These are phyloP conservation scores for Ramalina intermedia DNA, from an alignment of 495 filamentous ascomycete genomes.

Conservation along the genomic window DNA sequence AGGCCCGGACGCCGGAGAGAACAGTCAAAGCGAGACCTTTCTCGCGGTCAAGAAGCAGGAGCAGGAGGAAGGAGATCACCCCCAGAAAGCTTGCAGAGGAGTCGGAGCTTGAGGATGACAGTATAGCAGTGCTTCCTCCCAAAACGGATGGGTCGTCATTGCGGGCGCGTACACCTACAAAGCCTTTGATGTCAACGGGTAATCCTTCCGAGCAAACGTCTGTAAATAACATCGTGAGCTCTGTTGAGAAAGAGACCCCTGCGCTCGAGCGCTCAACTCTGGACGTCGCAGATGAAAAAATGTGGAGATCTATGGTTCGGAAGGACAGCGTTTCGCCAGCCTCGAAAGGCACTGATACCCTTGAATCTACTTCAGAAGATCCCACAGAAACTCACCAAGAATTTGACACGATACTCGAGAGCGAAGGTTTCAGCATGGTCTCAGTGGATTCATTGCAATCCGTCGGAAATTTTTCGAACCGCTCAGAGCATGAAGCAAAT, in stretches of 20 bases:
- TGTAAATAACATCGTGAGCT: not conserved
- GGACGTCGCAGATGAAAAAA: slow-evolving; percentile 14
- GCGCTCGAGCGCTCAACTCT: slow-evolving; percentile 11
- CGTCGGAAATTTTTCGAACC: slow-evolving; percentile 20
- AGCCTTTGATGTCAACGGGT: not conserved
- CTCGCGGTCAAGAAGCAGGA: slow-evolving; percentile 2
- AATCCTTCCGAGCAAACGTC: not conserved
- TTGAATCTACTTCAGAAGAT: slow-evolving; percentile 14
- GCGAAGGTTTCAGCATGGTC: slow-evolving; percentile 47
- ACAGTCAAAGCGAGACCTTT: slow-evolving; percentile 2
- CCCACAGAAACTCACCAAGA: slow-evolving; percentile 32
- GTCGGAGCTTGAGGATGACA: slow-evolving; percentile 16
- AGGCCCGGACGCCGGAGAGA: not conserved
- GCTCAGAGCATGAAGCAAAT: not conserved
- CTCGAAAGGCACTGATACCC: slow-evolving; percentile 17
- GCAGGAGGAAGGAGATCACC: slow-evolving; percentile 13
- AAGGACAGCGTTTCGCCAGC: slow-evolving; percentile 22
- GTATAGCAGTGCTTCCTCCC: not conserved
- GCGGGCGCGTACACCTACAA: not conserved
- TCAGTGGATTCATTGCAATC: slow-evolving; percentile 39
- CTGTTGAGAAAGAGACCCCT: not conserved
- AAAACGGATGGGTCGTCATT: not conserved
- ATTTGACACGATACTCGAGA: slow-evolving; percentile 43
- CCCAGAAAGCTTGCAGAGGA: slow-evolving; percentile 13
- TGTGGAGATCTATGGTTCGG: slow-evolving; percentile 9